Conservation (phyloP, 768 basidiomycete genomes). For the Thelephora aurantiotincta region DNA sequence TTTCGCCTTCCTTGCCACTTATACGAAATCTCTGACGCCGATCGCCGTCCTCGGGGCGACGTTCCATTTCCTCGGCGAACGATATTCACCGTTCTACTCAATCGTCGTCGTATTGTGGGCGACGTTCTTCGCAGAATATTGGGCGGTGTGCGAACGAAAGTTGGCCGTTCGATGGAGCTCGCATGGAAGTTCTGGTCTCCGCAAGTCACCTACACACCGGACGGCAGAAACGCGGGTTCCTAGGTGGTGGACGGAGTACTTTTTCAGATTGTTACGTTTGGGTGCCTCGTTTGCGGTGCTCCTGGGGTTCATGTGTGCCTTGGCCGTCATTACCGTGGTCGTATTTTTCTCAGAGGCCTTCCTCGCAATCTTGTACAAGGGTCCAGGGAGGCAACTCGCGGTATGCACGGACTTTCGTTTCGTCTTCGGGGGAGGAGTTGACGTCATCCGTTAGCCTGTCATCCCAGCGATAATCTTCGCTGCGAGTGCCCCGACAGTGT, state of each 20-base stretch:
- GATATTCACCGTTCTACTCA: constrained; percentile 72
- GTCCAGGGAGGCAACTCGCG: constrained; percentile 66
- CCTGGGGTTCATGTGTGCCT: constrained; percentile 50
- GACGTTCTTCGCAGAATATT: constrained; percentile 78
- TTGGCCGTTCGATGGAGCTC: constrained; percentile 74
- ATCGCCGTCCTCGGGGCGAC: constrained; percentile 58
- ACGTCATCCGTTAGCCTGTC: constrained; percentile 37
- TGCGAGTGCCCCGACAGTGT: constrained; percentile 64
- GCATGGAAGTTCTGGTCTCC: constrained; percentile 54
- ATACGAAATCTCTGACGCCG: constrained; percentile 67
- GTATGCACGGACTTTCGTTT: constrained; percentile 33
- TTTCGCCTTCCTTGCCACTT: constrained; percentile 81
- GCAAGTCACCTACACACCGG: background rate
- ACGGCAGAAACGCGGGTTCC: constrained; percentile 31
- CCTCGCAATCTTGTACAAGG: constrained; percentile 76
- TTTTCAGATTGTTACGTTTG: constrained; percentile 25
- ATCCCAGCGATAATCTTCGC: constrained; percentile 77
- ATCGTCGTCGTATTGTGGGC: constrained; percentile 69
- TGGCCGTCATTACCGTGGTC: constrained; percentile 57
- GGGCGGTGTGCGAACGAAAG: constrained; percentile 76
- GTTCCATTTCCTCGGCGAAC: constrained; percentile 54
- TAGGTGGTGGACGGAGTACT: constrained; percentile 43
- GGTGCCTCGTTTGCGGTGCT: constrained; percentile 62
- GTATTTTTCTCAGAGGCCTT: constrained; percentile 89
- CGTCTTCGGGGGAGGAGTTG: background rate